Evolutionary conservation across 176 grass and related monocot species (phyloP).

Genomic region (Cymbopogon citratus): DNA sequence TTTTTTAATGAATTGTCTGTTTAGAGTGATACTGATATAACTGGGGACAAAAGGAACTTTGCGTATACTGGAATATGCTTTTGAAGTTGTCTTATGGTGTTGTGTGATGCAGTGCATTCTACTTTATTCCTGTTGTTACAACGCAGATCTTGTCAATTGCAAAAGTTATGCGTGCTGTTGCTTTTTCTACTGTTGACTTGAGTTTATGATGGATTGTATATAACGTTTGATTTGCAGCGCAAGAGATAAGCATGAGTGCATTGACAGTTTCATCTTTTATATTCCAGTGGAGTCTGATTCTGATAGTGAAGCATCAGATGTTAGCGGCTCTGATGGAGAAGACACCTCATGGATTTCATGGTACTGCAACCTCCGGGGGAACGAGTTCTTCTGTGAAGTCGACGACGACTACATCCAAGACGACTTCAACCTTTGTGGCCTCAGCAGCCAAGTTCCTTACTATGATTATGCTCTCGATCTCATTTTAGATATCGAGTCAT

Average conservation of each 20-base stretch:
- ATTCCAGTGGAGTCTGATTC: slow-evolving; percentile 62
- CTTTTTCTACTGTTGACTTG: not conserved
- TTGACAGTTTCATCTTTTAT: slow-evolving; percentile 18
- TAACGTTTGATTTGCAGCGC: not conserved
- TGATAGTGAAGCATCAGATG: too few species aligned
- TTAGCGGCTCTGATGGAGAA: slow-evolving; percentile 72
- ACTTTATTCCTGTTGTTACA: not conserved
- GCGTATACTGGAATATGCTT: not conserved
- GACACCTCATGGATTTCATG: slow-evolving; percentile 92
- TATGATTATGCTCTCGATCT: slow-evolving; percentile 95
- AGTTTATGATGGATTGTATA: not conserved
- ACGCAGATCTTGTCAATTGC: not conserved
- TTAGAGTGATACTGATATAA: slow-evolving; percentile 1
- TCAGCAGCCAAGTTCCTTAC: slow-evolving; percentile 79
- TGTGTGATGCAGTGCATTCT: not conserved
- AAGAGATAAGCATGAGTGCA: not conserved
- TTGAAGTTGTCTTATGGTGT: not conserved
- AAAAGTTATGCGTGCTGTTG: not conserved
- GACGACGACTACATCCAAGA: slow-evolving; percentile 93
- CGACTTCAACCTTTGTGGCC: slow-evolving; percentile 94
- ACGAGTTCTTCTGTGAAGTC: slow-evolving; percentile 89
- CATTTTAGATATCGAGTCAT: slow-evolving; percentile 78
- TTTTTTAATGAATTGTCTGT: not conserved
- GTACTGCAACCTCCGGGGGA: slow-evolving; percentile 84
- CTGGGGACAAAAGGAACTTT: not conserved